Evolutionary conservation across 106 monocot species (phyloP), one percentile per base, ranked within the genome.

Genomic region (Platanthera zijinensis): DNA sequence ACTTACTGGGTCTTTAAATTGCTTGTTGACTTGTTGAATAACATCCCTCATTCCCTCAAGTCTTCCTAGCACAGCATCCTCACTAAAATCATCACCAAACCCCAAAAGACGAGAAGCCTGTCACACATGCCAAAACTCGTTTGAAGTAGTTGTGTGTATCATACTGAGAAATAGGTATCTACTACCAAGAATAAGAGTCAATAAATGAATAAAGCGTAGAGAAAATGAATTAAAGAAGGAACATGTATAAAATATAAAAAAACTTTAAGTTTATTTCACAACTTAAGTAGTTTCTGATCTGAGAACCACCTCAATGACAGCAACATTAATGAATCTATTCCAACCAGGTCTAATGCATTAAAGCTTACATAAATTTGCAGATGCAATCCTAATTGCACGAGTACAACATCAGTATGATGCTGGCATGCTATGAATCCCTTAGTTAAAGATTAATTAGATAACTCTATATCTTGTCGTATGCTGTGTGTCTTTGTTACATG

Each of bases 1-100:
- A 46, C 72, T 87, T 83, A 95, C 91, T 48, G 96, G 93, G 76
- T 97, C 86, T 79, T 91, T 97, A 72, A 97, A 97, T 82, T 97
- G 96, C 56, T 56, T 85, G 80, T 97, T 97, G 54, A 97, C 96
- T 97, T 94, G 91, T 79, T 97, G 91, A 77, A 97, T 94, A 28
- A 97, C 82, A 76, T 87, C 90, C 85, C 88, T 97, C 96, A 97
- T 97, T 14, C 90, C 90, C 75, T 97, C 96, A 53, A 97, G 93
- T 78, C 82, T 93, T 18, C 91, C 91, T 6, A 89, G 73, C 85
- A 97, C 80, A 47, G 96, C 93, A 82, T 97, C 96, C 74, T 93
- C 93, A 68, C 78, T 88, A 19, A 97, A 88, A 69, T 97, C 91
- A 83, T 94, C 93, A 50, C 86, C 91, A 84, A 97, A 83, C 25